Base-by-base conservation (phyloP, 805 yeast species). In the Debaryomyces hansenii region DNA sequence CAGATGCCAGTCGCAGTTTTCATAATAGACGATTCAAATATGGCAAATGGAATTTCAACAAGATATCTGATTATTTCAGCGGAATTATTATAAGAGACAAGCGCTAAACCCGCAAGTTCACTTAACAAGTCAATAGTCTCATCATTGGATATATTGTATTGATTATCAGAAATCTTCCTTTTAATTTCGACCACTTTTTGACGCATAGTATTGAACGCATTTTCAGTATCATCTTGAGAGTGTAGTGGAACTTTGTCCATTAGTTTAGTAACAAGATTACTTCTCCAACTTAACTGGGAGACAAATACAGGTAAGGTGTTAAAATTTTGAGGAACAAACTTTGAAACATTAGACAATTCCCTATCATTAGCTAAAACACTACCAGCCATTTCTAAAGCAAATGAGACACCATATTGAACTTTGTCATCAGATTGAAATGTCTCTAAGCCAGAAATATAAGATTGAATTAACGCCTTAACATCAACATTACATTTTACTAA, bases 371-470 rank as follows among this genome's bases (percentile, higher is more conserved):
- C 74, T n/a, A 83, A 67, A 10, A 89, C 77, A 4, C 79, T 63
- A 4, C 94, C 90, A 1, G 96, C 96, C 84, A 90, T 79, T 53
- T 88, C 94, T 47, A 91, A 70, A 0, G 99, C 98, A 74, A 92
- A 88, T 0, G 96, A 84, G 41, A 90, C 85, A 45, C 98, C 98
- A 57, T 78, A 83, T 46, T 87, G 84, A 36, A 87, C 77, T 31
- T 60, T 42, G 39, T 53, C 49, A 24, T 46, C 43, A 11, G 51
- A 46, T 41, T 53, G 62, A 32, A 52, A 56, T 57, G 54, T 69
- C 55, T 63, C 76, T 53, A 62, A 60, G 28, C 54, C 64, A 1
- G 89, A 76, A 3, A 90, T 80, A 58, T 92, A 94, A 0, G 85
- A 73, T 57, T 88, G 94, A 40, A 94, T 72, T 52, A 92, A 72